Conservation (phyloP, 306 rosid species). For the Cucurbita moschata region DNA sequence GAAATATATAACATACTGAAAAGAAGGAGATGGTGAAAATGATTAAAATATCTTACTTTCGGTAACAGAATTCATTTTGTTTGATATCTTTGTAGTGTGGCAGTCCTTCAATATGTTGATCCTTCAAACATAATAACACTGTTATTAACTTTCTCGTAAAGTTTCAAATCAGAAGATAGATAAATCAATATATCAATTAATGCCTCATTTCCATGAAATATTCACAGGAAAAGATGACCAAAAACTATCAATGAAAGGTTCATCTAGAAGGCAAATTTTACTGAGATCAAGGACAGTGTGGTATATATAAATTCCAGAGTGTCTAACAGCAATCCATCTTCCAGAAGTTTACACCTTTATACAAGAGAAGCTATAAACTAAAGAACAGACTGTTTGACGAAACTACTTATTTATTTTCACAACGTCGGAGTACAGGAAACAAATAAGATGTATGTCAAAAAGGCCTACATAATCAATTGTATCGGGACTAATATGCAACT, state of each 20-base stretch:
- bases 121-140: conserved; percentile 27
- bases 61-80: conserved; percentile 54
- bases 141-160: background rate
- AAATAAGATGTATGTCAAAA: background rate
- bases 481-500: background rate
- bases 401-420: background rate
- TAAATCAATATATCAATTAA: background rate
- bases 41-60: conserved; percentile 33
- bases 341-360: background rate
- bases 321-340: background rate
- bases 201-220: background rate
- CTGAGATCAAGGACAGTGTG: background rate
- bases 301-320: background rate
- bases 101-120: conserved; percentile 29
- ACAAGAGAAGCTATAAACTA: background rate
- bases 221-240: background rate
- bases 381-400: background rate
- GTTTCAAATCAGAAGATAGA: background rate
- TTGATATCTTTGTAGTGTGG: conserved; percentile 46
- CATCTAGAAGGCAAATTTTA: background rate
- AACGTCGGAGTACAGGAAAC: background rate
- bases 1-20: background rate
- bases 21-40: background rate
- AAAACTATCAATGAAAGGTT: background rate
- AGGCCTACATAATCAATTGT: background rate